Evolutionary conservation across 345 rosid species (phyloP), one percentile per base, ranked within the genome.

Genomic region (Noccaea caerulescens): DNA sequence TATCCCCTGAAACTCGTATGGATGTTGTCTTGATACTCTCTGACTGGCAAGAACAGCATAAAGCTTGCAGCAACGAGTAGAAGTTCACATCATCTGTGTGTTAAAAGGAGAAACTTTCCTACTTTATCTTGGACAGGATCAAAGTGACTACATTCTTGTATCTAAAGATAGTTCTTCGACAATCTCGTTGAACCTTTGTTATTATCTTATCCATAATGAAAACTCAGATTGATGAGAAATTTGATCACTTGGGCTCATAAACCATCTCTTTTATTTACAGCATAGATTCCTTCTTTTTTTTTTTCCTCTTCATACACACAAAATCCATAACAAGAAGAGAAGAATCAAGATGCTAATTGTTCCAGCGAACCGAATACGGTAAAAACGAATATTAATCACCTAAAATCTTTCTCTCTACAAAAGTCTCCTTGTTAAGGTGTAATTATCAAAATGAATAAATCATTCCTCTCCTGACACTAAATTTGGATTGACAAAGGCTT

Each of bases 211-310:
- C 34, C 12, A 73, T 39, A 32, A 9, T 14, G 25, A 73, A 67
- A 67, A 67, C 57, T 51, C 53, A 59, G 57, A 52, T 8, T 52
- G 33, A 51, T 51, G n/a, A 52, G 50, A 67, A 60, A 18, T 0
- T 1, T 8, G 8, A 55, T n/a, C 1, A 25, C 6, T 39, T 58
- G 57, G 18, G 41, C 50, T 47, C 71, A 27, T 20, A 50, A 73
- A 60, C 78, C 43, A 60, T 68, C 34, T 54, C 63, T 68, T 73
- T 75, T 68, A 75, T 68, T 75, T 75, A 75, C 78, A 68, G 30
- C 46, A 61, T 8, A 37, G 51, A 53, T 53, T 75, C 52, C 58
- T 51, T 56, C 30, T 44, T 18, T 34, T 25, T 43, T 4, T 46
- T 5, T 4, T 12, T 53, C 34, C 63, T 67, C 34, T 56, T 67